These are phyloP conservation scores for Termitomyces sp. DNA, from an alignment of 768 basidiomycete genomes.

Conservation along the genomic window DNA sequence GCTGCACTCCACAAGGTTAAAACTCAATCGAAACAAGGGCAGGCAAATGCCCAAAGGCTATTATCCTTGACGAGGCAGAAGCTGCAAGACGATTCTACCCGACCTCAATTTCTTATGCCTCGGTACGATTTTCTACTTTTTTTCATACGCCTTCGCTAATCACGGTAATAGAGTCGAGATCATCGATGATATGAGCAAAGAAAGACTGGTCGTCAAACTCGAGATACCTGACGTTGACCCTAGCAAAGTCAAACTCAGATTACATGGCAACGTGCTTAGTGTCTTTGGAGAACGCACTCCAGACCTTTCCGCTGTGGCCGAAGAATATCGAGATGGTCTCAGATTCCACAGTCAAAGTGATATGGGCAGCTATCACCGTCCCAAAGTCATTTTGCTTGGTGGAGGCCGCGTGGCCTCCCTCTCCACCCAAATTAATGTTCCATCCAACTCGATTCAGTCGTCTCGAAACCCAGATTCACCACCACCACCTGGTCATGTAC, in stretches of 20 bases:
- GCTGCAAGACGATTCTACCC: neutral
- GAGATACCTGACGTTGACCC: conserved; percentile 41
- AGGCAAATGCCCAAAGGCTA: neutral
- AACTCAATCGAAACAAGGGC: neutral
- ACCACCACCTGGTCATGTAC: neutral
- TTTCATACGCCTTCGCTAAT: neutral
- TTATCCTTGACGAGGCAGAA: neutral
- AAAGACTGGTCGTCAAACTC: conserved; percentile 29
- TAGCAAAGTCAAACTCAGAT: conserved; percentile 26
- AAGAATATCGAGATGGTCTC: conserved; percentile 7
- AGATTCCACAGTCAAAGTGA: conserved; percentile 5
- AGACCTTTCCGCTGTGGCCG: conserved; percentile 6
- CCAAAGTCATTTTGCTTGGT: conserved; percentile 9
- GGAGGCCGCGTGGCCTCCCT: conserved; percentile 7
- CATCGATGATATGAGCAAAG: conserved; percentile 29
- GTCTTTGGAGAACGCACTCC: conserved; percentile 27
- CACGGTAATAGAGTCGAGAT: conserved; percentile 31
- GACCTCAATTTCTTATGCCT: conserved; percentile 11
- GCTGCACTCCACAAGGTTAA: neutral
- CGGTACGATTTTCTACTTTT: conserved; percentile 8
- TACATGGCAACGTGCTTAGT: conserved; percentile 27
- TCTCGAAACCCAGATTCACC: neutral
- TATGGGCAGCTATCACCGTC: neutral
- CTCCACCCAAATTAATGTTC: neutral
- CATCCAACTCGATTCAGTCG: neutral